Percentiles rank a stretch among this genome's conserved stretches.
These are phyloP conservation scores for Boletus vinaceobasis DNA, from an alignment of 768 basidiomycete genomes.

Conservation along the genomic window DNA sequence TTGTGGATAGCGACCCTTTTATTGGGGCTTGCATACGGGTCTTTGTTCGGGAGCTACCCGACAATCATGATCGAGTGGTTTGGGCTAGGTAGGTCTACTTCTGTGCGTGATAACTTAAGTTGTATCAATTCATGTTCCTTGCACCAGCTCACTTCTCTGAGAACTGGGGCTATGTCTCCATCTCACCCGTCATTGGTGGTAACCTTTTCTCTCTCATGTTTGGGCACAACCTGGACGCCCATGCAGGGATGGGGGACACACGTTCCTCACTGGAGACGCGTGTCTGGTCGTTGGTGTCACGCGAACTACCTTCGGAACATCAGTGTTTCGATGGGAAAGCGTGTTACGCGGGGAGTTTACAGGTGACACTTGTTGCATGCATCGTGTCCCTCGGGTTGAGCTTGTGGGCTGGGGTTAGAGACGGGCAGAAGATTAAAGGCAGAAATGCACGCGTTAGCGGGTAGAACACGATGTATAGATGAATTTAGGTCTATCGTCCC, in stretches of 20 bases:
- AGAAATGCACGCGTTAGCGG: neutral
- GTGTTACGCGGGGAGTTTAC: conserved; percentile 59
- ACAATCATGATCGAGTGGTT: conserved; percentile 88
- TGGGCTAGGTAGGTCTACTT: conserved; percentile 61
- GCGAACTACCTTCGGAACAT: conserved; percentile 30
- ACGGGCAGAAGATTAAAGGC: conserved; percentile 10
- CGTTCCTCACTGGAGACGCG: neutral
- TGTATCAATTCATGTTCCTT: neutral
- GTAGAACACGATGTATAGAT: neutral
- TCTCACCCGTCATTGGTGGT: conserved; percentile 73
- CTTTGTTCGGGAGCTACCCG: conserved; percentile 68
- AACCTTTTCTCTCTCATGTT: conserved; percentile 86
- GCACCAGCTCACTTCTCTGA: conserved; percentile 66
- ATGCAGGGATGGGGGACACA: conserved; percentile 35
- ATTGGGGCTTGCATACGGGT: conserved; percentile 57
- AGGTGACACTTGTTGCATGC: conserved; percentile 42
- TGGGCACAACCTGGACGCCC: conserved; percentile 76
- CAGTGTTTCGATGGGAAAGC: conserved; percentile 55
- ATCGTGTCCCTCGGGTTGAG: conserved; percentile 36
- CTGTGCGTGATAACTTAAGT: neutral
- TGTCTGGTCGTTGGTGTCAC: neutral
- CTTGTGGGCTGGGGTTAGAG: conserved; percentile 36
- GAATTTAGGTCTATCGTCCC: no score
- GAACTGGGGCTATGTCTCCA: conserved; percentile 79
- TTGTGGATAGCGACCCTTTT: conserved; percentile 55